A percentile compares a stretch with the other conserved stretches of the same genome.
Conservation (phyloP, 192 early-diverging fungal species). For the Entomortierella beljakovae region DNA sequence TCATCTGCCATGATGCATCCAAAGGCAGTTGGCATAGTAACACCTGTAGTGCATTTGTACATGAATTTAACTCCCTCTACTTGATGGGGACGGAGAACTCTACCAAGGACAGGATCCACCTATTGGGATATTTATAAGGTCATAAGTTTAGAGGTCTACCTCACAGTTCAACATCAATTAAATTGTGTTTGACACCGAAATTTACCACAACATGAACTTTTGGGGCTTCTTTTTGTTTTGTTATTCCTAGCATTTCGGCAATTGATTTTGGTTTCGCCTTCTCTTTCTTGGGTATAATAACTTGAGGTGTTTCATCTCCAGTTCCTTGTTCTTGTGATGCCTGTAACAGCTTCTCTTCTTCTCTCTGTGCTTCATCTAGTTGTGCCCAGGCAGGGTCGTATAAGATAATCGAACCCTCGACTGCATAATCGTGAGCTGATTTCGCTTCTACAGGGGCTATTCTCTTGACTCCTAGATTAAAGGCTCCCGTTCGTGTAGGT, state of each 20-base stretch:
- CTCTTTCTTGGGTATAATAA: conserved; percentile 60
- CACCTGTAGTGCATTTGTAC: conserved; percentile 94
- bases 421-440: conserved; percentile 85
- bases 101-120: conserved; percentile 86
- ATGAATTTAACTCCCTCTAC: conserved; percentile 96
- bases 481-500: not conserved
- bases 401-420: conserved; percentile 86
- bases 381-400: conserved; percentile 75
- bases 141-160: not conserved
- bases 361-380: conserved; percentile 63
- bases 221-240: conserved; percentile 51
- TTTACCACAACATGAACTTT: conserved; percentile 79
- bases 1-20: conserved; percentile 99
- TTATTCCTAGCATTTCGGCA: conserved; percentile 65
- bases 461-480: conserved; percentile 25
- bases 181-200: not conserved
- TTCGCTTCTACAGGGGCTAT: conserved; percentile 54
- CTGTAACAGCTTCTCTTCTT: conserved; percentile 49
- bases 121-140: not conserved
- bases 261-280: conserved; percentile 61
- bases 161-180: not conserved
- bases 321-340: conserved; percentile 34
- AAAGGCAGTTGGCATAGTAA: conserved; percentile 73
- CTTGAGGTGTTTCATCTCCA: conserved; percentile 35
- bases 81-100: conserved; percentile 94